A percentile compares a stretch with the other conserved stretches of the same genome.
These are phyloP conservation scores for Dactylellina haptotyla DNA, from an alignment of 2,329 filamentous ascomycete genomes.

Conservation along the genomic window DNA sequence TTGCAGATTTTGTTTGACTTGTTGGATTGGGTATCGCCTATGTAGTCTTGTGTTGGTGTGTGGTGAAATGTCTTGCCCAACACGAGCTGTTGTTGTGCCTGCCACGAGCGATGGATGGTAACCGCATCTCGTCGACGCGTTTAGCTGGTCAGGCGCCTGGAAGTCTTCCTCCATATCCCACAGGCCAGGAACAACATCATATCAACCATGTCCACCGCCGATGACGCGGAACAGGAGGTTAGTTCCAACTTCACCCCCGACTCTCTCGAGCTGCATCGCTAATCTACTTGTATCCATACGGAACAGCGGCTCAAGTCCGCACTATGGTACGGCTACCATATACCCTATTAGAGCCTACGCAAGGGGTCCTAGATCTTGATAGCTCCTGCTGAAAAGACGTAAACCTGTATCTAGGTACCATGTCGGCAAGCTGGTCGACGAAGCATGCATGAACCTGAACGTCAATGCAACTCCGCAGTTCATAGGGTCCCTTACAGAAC, in stretches of 20 bases:
- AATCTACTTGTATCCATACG: slow-evolving; percentile 20
- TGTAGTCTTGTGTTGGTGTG: slow-evolving; percentile 5
- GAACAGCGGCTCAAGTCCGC: slow-evolving; percentile 51
- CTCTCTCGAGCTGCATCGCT: background rate
- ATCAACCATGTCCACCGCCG: slow-evolving; percentile 34
- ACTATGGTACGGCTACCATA: slow-evolving; percentile 46
- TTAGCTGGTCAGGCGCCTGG: background rate
- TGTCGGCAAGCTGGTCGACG: slow-evolving; percentile 87
- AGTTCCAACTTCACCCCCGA: background rate
- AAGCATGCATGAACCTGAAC: slow-evolving; percentile 76
- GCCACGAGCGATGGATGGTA: too few species aligned
- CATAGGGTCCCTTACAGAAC: slow-evolving; percentile 83
- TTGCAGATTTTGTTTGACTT: slow-evolving; percentile 4
- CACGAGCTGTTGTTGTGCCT: too few species aligned
- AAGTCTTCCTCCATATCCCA: background rate
- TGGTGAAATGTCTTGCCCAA: slow-evolving; percentile 20
- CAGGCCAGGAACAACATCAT: background rate
- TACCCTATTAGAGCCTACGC: too few species aligned
- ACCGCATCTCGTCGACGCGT: slow-evolving; percentile 8
- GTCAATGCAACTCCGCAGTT: slow-evolving; percentile 92
- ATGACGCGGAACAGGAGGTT: slow-evolving; percentile 48
- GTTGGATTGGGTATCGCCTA: slow-evolving; percentile 19
- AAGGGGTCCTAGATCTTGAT: background rate
- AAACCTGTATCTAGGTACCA: slow-evolving; percentile 83
- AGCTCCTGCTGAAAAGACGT: slow-evolving; percentile 46